Evolutionary conservation across 1,139 yeast genomes (phyloP), one percentile per base, ranked within the genome.

Genomic region (Torulaspora globosa): DNA sequence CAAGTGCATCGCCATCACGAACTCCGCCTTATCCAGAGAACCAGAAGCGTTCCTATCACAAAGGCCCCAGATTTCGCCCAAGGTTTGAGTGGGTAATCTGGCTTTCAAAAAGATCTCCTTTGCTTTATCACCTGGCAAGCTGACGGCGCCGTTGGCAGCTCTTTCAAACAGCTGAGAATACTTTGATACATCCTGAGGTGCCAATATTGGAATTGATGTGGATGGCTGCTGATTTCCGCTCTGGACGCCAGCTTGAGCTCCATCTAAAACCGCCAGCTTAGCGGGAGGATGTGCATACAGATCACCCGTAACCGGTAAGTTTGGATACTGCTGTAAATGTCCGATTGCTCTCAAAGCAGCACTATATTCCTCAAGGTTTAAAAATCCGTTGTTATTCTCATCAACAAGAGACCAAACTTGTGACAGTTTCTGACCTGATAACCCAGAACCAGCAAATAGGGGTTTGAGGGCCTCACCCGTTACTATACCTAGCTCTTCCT

Each of bases 361-460:
- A 52, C 87, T 79, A 68, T 94, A 94, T 21, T 92, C 92, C 52
- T 77, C 74, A 62, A 83, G 89, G 56, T 86, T 84, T 55, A 94
- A 73, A 63, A 84, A 86, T 0, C 98, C 99, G 55, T 82, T 75
- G 68, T 88, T 89, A 52, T 81, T 82, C 15, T 78, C 76, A 68
- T 92, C 99, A 12, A 96, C 90, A 39, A 85, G 65, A 65, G 87
- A 94, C 98, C 98, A 94, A 50, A 94, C 83, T 65, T 89, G 95
- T 3, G 97, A 96, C 43, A 92, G 72, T 31, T 79, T 71, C 15
- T 80, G 74, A 2, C 95, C 84, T 6, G 95, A 82, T 45, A 92
- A 74, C 0, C 95, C 95, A 2, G 95, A 83, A 50, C 85, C 84
- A 59, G 90, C 95, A 56, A 94, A 82, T 4, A 95, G 74, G 8